Base-by-base conservation (phyloP, 129 eudicot genomes). In the Rutidosis leptorrhynchoides region DNA sequence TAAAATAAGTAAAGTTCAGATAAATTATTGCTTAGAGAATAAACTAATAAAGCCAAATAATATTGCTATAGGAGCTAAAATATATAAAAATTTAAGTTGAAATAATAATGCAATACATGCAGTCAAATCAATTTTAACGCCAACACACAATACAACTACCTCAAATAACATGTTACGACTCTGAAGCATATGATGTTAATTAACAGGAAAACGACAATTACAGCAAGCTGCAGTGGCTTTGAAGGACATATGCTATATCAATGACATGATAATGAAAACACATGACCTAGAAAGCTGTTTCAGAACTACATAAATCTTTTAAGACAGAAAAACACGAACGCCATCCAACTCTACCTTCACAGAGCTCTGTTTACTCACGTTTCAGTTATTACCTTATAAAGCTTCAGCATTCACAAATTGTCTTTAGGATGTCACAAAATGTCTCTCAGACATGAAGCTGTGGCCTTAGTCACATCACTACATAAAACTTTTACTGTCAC, bases 331-430 rank as follows among this genome's bases (percentile, higher is more conserved):
- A 48, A 22, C 10, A 48, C 5, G 23, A 48, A 48, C n/a, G 22
- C 8, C 54, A 48, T n/a, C 22, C 54, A 48, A 48, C 54, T 48
- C 54, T 48, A 48, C 16, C 22, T 48, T 48, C 54, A 48, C 21
- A 16, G 54, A 48, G 54, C 20, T 48, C 54, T 48, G 54, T 48
- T 48, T 48, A 21, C 73, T 58, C 64, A 64, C 58, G 17, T 27
- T 78, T 58, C 65, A 71, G 64, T 71, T 71, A 65, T 78, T 77
- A 77, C 58, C 58, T 53, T 53, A 53, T 53, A 74, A 64, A 46
- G 77, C 77, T 78, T 72, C 69, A 60, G 65, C 73, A 74, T 48
- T 65, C 78, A 49, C 57, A 62, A 55, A 65, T 22, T 71, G 82
- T 66, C 77, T 78, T 55, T 71, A 58, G 59, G 53, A 59, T 20